A percentile compares a stretch with the other conserved stretches of the same genome.
Evolutionary conservation across 179 eudicot genomes (phyloP).

Genomic region (Vitellaria paradoxa): DNA sequence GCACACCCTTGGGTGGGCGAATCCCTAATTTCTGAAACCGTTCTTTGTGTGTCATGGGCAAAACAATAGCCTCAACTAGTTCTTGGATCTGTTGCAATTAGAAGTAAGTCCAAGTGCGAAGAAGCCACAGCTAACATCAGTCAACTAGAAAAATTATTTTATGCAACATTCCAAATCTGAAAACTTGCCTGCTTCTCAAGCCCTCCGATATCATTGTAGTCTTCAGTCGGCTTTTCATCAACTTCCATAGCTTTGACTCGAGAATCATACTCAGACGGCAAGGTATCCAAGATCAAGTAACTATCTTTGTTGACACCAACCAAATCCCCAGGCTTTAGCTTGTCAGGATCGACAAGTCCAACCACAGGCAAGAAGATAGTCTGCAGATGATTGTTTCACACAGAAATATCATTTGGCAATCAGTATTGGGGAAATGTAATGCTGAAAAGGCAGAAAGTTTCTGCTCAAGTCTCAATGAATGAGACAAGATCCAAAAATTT

Average conservation of each 20-base stretch:
- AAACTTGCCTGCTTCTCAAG: conserved; percentile 84
- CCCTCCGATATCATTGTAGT: conserved; percentile 96
- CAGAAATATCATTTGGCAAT: not conserved
- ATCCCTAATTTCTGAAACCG: conserved; percentile 87
- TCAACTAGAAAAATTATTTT: not conserved
- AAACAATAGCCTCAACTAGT: conserved; percentile 93
- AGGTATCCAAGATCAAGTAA: conserved; percentile 87
- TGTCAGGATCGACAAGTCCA: conserved; percentile 95
- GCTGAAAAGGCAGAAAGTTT: not conserved
- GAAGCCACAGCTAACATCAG: not conserved
- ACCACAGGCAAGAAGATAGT: conserved; percentile 96
- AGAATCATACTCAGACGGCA: conserved; percentile 96
- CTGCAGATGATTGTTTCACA: conserved; percentile 34
- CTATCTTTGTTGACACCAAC: conserved; percentile 99
- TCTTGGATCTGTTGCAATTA: conserved; percentile 71
- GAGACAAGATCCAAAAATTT: not conserved
- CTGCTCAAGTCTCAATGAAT: not conserved
- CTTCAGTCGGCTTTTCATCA: conserved; percentile 98
- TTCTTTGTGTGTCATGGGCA: conserved; percentile 96
- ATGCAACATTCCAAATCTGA: not conserved
- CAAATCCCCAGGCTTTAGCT: conserved; percentile 91
- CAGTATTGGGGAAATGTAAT: not conserved
- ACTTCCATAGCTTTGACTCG: conserved; percentile 99
- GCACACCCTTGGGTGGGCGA: conserved; percentile 94
- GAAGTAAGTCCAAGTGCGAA: not conserved